Conservation (phyloP, 106 monocot genomes). For the Apostasia ramifera region DNA sequence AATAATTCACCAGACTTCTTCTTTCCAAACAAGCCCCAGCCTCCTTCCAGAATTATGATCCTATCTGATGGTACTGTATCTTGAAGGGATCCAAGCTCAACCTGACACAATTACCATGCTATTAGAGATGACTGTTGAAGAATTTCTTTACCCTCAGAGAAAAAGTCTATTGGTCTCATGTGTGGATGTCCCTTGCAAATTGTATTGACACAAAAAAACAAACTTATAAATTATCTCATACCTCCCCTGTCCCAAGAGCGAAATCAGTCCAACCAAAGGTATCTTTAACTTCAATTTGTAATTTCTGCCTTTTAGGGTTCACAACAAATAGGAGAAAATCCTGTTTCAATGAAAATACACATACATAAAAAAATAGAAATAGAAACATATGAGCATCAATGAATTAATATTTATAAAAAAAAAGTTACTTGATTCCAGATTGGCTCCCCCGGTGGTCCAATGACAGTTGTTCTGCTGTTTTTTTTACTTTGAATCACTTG, state of each 20-base stretch:
- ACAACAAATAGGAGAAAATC: slow-evolving; percentile 90
- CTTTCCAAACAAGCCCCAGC: slow-evolving; percentile 37
- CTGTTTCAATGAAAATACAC: slow-evolving; percentile 26
- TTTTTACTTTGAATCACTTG: slow-evolving; percentile 90
- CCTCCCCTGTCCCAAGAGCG: slow-evolving; percentile 80
- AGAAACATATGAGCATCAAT: not conserved
- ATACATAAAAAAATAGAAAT: not conserved
- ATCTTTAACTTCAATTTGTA: slow-evolving; percentile 70
- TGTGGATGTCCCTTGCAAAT: too few species aligned
- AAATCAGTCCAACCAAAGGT: slow-evolving; percentile 72
- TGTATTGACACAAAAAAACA: not conserved
- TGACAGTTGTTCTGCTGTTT: slow-evolving; percentile 92
- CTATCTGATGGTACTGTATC: slow-evolving; percentile 71
- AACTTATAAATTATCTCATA: slow-evolving; percentile 9
- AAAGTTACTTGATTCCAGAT: slow-evolving; percentile 89
- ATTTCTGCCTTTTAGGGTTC: slow-evolving; percentile 74
- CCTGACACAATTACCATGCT: slow-evolving; percentile 13
- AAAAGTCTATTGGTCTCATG: too few species aligned
- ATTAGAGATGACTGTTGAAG: too few species aligned
- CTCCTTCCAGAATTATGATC: slow-evolving; percentile 43
- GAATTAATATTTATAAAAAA: slow-evolving; percentile 4
- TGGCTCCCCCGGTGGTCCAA: slow-evolving; percentile 87
- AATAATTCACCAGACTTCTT: slow-evolving; percentile 45
- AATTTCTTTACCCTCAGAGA: too few species aligned
- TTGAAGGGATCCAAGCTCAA: slow-evolving; percentile 60